phyloP scores from a whole-genome alignment of 2,329 filamentous ascomycete species.

The Colletotrichum scovillei region DNA sequence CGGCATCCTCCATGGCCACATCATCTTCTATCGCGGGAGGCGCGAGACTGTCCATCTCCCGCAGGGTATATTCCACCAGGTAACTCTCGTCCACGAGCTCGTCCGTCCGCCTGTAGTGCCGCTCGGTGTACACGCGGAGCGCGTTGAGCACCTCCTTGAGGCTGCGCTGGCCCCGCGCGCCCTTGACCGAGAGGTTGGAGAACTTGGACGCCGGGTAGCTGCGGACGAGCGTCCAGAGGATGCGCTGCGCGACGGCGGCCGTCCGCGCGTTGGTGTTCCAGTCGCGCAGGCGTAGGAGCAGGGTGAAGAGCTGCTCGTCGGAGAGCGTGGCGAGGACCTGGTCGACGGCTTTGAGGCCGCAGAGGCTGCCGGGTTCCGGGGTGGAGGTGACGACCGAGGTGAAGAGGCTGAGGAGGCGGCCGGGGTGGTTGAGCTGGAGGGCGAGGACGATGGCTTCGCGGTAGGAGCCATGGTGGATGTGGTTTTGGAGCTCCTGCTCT shows the following conservation, averaged over 20 bases:
- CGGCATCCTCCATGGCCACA: constrained; percentile 42
- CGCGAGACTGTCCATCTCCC: constrained; percentile 86
- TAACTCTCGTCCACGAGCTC: constrained; percentile 95
- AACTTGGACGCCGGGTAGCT: constrained; percentile 85
- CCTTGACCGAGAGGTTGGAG: constrained; percentile 73
- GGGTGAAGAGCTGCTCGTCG: constrained; percentile 85
- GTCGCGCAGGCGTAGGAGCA: constrained; percentile 86
- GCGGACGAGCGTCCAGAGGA: constrained; percentile 82
- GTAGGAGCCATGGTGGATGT: constrained; percentile 88
- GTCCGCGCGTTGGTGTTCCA: constrained; percentile 98
- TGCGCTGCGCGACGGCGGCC: constrained; percentile 84
- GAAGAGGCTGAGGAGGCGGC: constrained; percentile 85
- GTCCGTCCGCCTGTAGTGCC: constrained; percentile 90
- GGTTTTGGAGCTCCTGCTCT: constrained; percentile 93
- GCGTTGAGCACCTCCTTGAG: constrained; percentile 88
- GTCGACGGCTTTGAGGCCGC: constrained; percentile 79
- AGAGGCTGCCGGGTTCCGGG: constrained; percentile 72
- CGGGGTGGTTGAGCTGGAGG: constrained; percentile 93
- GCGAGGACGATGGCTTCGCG: constrained; percentile 93
- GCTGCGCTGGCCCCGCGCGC: constrained; percentile 69
- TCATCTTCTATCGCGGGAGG: constrained; percentile 56
- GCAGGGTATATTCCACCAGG: constrained; percentile 90
- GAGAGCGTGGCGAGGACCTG: constrained; percentile 82
- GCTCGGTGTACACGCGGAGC: constrained; percentile 90
- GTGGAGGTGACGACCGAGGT: constrained; percentile 77